Evolutionary conservation across 2,329 filamentous ascomycete genomes (phyloP).

Genomic region (Aureobasidium namibiae): DNA sequence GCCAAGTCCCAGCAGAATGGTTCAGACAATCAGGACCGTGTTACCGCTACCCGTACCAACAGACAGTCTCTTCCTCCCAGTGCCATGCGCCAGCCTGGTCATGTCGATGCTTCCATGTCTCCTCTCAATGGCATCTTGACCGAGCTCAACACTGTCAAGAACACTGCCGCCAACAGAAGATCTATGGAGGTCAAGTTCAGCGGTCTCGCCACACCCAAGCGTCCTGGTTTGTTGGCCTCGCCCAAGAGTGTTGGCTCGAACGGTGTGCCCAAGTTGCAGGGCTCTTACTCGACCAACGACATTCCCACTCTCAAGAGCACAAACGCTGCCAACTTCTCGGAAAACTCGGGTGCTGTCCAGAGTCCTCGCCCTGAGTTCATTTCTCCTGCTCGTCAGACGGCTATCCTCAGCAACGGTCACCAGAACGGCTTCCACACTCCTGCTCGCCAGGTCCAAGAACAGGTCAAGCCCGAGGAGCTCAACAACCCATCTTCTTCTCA

Average conservation of each 20-base stretch:
- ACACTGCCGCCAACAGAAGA: constrained; percentile 35
- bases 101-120: constrained; percentile 26
- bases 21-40: constrained; percentile 33
- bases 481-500: constrained; percentile 50
- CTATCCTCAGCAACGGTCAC: constrained; percentile 51
- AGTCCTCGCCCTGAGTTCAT: constrained; percentile 11
- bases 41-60: constrained; percentile 39
- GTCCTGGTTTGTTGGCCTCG: constrained; percentile 45
- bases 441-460: constrained; percentile 50
- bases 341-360: constrained; percentile 44
- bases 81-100: constrained; percentile 27
- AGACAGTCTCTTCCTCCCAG: constrained; percentile 28
- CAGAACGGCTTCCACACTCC: constrained; percentile 28
- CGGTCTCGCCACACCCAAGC: constrained; percentile 34
- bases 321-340: constrained; percentile 30
- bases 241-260: constrained; percentile 49
- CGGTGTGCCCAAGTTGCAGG: constrained; percentile 65
- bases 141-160: constrained; percentile 33
- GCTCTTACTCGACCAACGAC: constrained; percentile 85
- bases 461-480: constrained; percentile 38
- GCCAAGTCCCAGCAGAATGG: constrained; percentile 34
- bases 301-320: constrained; percentile 68
- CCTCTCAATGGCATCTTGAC: constrained; percentile 31
- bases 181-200: constrained; percentile 40
- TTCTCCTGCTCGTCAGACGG: constrained; percentile 11